These are phyloP conservation scores for Xylariaceae sp. DNA, from an alignment of 2,329 filamentous ascomycete genomes.

Conservation along the genomic window DNA sequence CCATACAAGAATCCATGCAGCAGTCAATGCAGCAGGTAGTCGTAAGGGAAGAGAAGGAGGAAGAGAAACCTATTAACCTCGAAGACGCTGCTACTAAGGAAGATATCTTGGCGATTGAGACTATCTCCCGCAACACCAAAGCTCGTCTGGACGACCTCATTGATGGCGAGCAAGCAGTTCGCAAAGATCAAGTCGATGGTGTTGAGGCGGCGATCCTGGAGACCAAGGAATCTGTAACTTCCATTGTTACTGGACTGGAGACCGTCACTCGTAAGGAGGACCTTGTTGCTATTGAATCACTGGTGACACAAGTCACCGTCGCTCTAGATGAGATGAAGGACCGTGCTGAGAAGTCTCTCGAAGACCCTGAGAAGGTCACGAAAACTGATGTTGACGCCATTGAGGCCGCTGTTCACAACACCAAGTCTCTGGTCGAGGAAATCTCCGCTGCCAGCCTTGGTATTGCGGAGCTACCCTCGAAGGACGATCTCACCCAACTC, in stretches of 20 bases:
- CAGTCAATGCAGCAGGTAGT: conserved; percentile 32
- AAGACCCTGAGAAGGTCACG: conserved; percentile 62
- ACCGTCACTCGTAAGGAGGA: conserved; percentile 74
- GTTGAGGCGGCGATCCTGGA: conserved; percentile 67
- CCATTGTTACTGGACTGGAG: conserved; percentile 64
- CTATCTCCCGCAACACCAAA: conserved; percentile 84
- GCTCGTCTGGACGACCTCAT: conserved; percentile 78
- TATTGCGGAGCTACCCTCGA: conserved; percentile 62
- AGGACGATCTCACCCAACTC: conserved; percentile 71
- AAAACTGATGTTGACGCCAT: conserved; percentile 82
- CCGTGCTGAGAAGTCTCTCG: conserved; percentile 48
- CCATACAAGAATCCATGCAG: conserved; percentile 22
- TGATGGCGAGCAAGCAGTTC: conserved; percentile 66
- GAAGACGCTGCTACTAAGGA: conserved; percentile 65
- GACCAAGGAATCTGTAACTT: conserved; percentile 67
- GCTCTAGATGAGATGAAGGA: conserved; percentile 72
- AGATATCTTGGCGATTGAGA: conserved; percentile 87
- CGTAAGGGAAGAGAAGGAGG: conserved; percentile 20
- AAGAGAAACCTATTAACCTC: conserved; percentile 22
- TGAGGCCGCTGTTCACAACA: conserved; percentile 76
- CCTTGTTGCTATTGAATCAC: conserved; percentile 68
- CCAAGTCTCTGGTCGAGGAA: conserved; percentile 74
- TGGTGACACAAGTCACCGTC: conserved; percentile 72
- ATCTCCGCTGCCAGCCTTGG: conserved; percentile 70
- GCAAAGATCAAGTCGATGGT: conserved; percentile 60